phyloP scores from a whole-genome alignment of 805 yeast species.

The Torulaspora microellipsoides region DNA sequence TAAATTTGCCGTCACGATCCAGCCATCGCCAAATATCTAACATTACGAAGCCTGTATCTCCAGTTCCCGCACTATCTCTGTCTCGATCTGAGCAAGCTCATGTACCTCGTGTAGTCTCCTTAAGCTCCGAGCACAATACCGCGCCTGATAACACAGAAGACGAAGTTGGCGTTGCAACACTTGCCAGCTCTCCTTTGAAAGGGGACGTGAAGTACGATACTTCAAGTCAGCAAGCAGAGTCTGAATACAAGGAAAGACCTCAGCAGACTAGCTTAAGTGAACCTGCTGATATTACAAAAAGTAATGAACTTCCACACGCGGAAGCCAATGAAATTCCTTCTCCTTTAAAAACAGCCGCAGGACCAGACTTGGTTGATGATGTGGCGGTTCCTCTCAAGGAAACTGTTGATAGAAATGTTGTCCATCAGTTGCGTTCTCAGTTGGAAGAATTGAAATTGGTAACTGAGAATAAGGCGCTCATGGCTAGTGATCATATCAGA shows the following conservation, averaged over 20 bases:
- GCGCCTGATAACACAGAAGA: constrained; percentile 10
- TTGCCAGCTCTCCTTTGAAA: constrained; percentile 22
- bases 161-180: constrained; percentile 18
- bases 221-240: background rate
- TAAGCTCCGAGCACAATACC: constrained; percentile 8
- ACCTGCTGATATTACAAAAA: constrained; percentile 9
- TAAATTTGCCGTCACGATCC: constrained; percentile 3
- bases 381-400: constrained; percentile 1
- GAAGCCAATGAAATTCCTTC: background rate
- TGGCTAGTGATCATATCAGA: constrained; percentile 53
- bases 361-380: no score
- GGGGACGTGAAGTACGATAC: constrained; percentile 15
- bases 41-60: constrained; percentile 13
- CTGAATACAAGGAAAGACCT: background rate
- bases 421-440: constrained; percentile 34
- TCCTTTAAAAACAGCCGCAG: no score
- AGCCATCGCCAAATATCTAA: constrained; percentile 5
- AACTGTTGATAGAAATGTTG: constrained; percentile 26
- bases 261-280: constrained; percentile 11
- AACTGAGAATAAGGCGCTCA: constrained; percentile 48
- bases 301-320: constrained; percentile 1
- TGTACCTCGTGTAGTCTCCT: constrained; percentile 9
- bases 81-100: background rate
- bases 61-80: constrained; percentile 9
- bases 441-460: constrained; percentile 38